A percentile compares a stretch with the other conserved stretches of the same genome.
Conservation (phyloP, 495 filamentous ascomycete species). For the Tuber umbilicatum region DNA sequence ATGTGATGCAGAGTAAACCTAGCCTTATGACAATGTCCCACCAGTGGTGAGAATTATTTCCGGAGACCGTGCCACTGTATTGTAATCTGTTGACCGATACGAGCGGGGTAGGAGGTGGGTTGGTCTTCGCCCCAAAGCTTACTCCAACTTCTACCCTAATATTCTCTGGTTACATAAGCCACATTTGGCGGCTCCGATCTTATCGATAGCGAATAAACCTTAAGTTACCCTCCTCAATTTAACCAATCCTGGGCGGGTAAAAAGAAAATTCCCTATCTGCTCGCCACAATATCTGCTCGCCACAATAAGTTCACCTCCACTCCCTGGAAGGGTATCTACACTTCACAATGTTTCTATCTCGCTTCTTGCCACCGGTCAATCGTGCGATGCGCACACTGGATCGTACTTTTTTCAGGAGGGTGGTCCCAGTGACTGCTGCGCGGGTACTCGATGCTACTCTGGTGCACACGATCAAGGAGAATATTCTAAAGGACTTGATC, state of each 20-base stretch:
- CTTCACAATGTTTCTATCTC: neutral
- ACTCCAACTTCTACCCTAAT: neutral
- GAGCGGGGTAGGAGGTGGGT: neutral
- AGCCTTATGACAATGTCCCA: neutral
- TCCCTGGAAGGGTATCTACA: neutral
- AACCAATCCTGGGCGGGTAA: neutral
- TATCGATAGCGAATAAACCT: neutral
- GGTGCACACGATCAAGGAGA: constrained; percentile 42
- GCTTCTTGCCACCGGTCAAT: constrained; percentile 71
- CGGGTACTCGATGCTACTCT: constrained; percentile 63
- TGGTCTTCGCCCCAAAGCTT: neutral
- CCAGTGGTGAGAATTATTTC: too few species aligned
- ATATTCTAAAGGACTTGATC: constrained; percentile 52
- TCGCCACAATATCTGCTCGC: neutral
- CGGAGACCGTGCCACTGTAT: too few species aligned
- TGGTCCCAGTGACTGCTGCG: constrained; percentile 66
- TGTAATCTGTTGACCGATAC: too few species aligned
- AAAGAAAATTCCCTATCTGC: neutral
- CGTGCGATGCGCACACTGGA: constrained; percentile 73
- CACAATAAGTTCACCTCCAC: neutral
- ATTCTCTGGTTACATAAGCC: neutral
- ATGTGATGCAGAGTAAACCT: neutral
- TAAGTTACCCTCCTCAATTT: neutral
- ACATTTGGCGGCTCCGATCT: neutral
- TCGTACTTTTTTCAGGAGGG: constrained; percentile 70